Evolutionary conservation across 2,329 filamentous ascomycete species (phyloP).

Genomic region (Aspergillus novofumigatus): DNA sequence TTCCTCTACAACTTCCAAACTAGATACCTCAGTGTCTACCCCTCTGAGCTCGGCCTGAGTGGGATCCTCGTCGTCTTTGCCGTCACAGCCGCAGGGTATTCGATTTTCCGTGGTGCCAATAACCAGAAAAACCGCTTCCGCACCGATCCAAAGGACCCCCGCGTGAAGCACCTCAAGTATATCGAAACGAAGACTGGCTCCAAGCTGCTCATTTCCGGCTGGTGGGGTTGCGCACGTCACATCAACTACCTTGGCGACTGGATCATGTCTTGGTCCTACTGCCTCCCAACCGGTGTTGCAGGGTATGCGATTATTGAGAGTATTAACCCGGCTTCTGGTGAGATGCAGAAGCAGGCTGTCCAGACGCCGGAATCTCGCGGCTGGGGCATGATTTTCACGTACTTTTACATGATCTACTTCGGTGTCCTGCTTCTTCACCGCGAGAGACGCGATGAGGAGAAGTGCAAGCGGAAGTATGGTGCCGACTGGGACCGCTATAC

Average conservation of each 20-base stretch:
- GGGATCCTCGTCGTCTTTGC: conserved; percentile 63
- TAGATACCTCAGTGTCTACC: conserved; percentile 78
- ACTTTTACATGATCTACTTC: conserved; percentile 94
- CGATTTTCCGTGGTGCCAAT: conserved; percentile 90
- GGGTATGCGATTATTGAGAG: conserved; percentile 67
- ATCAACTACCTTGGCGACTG: conserved; percentile 97
- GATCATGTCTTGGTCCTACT: conserved; percentile 90
- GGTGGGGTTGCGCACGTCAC: conserved; percentile 89
- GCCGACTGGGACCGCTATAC: conserved; percentile 89
- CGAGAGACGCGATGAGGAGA: conserved; percentile 81
- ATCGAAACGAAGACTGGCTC: conserved; percentile 81
- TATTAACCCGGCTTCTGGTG: conserved; percentile 48
- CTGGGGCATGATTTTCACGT: conserved; percentile 84
- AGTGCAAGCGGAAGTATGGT: conserved; percentile 87
- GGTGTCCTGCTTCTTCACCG: conserved; percentile 80
- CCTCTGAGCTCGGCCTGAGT: conserved; percentile 67
- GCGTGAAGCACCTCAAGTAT: conserved; percentile 74
- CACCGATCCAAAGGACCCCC: conserved; percentile 75
- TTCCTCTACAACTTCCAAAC: conserved; percentile 83
- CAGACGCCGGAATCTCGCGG: conserved; percentile 70
- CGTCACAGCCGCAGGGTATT: conserved; percentile 71
- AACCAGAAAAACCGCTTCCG: conserved; percentile 94
- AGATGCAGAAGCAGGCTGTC: conserved; percentile 68
- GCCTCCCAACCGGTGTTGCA: conserved; percentile 76
- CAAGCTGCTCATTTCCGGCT: conserved; percentile 76